Base-by-base conservation (phyloP, 768 basidiomycete genomes). In the Pleurotus citrinopileatus region DNA sequence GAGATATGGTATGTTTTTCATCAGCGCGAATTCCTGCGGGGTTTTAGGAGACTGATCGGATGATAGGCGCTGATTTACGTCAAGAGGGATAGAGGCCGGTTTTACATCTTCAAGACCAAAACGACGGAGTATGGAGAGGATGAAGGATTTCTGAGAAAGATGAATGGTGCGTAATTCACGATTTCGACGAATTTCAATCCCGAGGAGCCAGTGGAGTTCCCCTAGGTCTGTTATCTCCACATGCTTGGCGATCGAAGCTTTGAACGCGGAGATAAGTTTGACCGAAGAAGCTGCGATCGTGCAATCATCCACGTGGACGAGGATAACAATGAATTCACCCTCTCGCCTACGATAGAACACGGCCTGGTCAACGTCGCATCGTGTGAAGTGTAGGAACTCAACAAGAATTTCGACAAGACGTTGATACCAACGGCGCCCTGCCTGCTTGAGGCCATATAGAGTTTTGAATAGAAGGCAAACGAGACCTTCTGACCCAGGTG, bases 291-390 rank as follows among this genome's bases (percentile, higher is more conserved):
- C 57, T 9, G 57, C 61, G 27, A 70, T 61, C 3, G 66, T 69
- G 54, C 62, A 68, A 53, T 73, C 66, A 53, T 73, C 65, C 37
- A 71, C 65, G 47, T 70, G 69, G 1, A 68, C 63, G 13, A 59
- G 28, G 2, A 69, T 52, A 19, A 62, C 58, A 37, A 53, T 57
- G 5, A 67, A 20, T 37, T 23, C 48, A 40, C 28, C 36, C 17
- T 63, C n/a, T 46, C 45, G n/a, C 20, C 23, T 46, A 26, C 28
- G 54, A 38, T n/a, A 61, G 48, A 68, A 70, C 1, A 70, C 61
- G 10, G 60, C 62, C 23, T 65, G 61, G 46, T 69, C 60, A 6
- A 60, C 59, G 0, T 62, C 58, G 9, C 61, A 63, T 1, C 56
- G 10, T n/a, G n/a, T n/a, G n/a, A n/a, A n/a, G n/a, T n/a, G n/a